phyloP scores from a whole-genome alignment of 2,329 filamentous ascomycete genomes.

The Colletotrichum neosansevieriae region DNA sequence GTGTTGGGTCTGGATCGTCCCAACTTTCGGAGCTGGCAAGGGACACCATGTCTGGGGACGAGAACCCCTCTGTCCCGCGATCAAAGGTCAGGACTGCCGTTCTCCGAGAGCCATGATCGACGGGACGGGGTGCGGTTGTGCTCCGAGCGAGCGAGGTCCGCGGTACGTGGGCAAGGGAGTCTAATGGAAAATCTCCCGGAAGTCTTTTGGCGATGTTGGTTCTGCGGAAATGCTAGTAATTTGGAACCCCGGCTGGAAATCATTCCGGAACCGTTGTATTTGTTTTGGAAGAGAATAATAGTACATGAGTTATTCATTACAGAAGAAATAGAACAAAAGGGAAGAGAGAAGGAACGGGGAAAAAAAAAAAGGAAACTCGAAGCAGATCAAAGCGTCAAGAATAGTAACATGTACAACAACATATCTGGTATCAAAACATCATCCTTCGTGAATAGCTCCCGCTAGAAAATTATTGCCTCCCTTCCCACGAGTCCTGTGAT shows the following conservation, averaged over 20 bases:
- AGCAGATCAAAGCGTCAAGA: neutral
- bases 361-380: neutral
- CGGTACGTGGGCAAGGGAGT: neutral
- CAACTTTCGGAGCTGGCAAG: neutral
- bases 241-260: slow-evolving; percentile 1
- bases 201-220: slow-evolving; percentile 1
- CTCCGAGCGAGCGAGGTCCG: neutral
- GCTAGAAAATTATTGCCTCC: neutral
- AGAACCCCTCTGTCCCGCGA: neutral
- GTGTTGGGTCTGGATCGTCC: neutral
- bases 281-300: neutral
- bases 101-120: slow-evolving; percentile 17
- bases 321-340: neutral
- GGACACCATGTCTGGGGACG: slow-evolving; percentile 4
- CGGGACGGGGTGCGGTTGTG: neutral
- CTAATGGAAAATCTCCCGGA: slow-evolving; percentile 5
- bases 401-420: slow-evolving; percentile 18
- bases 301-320: neutral
- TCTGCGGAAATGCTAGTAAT: neutral
- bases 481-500: slow-evolving; percentile 20
- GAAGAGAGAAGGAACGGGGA: neutral
- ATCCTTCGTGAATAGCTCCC: neutral
- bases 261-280: neutral
- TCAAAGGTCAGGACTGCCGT: neutral
- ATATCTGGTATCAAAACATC: slow-evolving; percentile 17